Evolutionary conservation across 306 rosid genomes (phyloP), one percentile per base, ranked within the genome.

Genomic region (Fragaria nilgerrensis): DNA sequence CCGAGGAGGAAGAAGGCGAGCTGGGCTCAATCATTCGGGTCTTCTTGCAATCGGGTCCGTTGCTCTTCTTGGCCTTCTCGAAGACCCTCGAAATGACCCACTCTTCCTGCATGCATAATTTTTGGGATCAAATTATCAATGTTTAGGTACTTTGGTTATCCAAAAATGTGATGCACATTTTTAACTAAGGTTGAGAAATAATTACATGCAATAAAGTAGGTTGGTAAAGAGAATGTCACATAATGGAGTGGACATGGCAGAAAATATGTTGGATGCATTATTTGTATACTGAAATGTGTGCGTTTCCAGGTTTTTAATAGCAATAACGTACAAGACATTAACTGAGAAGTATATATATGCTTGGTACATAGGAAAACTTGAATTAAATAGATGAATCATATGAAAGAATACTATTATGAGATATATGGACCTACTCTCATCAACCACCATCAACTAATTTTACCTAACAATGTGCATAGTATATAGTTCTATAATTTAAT

Each of bases 61-160:
- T 27, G 47, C 47, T 36, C 43, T 36, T 66, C 48, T 19, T 66
- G 25, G 70, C 70, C 70, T 96, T 92, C 81, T 91, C 93, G 58
- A 96, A 96, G 16, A 96, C 98, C 44, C 98, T 83, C 34, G 98
- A 96, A 22, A 96, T 96, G 12, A 96, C 99, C 99, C 99, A 96
- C 82, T 96, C 99, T 11, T 92, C 98, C 99, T 96, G 72, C 41
- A 29, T 59, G 53, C 37, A 27, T 65, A 43, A 43, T 65, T 34
- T 9, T 34, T n/a, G 25, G 70, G 9, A 5, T 8, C 23, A 36
- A 65, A 65, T 65, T 17, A 36, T 8, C 70, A 63, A 5, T 39
- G 8, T 19, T 50, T 23, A 32, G 32, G n/a, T n/a, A 58, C 13
- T 14, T 63, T 2, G 22, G 44, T 63, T 29, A 12, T 17, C 20